Conservation (phyloP, 2,329 filamentous ascomycete species). For the Sporothrix pallida region DNA sequence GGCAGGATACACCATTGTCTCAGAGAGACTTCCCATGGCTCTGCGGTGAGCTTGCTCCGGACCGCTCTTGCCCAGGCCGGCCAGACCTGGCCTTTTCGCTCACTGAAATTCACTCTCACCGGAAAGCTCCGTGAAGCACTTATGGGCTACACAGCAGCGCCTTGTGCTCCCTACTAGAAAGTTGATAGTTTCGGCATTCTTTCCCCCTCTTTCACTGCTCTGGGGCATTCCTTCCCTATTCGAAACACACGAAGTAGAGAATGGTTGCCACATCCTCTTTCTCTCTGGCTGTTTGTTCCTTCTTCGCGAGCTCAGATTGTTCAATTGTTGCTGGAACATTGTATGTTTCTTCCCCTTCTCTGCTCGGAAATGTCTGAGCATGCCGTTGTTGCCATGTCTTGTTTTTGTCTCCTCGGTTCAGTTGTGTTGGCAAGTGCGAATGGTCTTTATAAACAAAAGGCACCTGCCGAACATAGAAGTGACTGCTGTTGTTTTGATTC, state of each 20-base stretch:
- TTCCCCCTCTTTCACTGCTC: background rate
- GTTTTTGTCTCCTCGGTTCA: background rate
- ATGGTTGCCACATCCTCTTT: slow-evolving; percentile 13
- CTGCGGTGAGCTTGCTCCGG: background rate
- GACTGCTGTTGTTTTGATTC: background rate
- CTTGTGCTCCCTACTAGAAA: too few species aligned
- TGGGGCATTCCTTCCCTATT: background rate
- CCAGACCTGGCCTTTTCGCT: background rate
- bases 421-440: background rate
- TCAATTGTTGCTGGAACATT: background rate
- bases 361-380: background rate
- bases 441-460: background rate
- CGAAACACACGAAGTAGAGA: background rate
- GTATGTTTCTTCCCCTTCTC: slow-evolving; percentile 7
- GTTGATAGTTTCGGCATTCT: background rate
- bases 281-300: background rate
- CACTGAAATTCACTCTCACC: too few species aligned
- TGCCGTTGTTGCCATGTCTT: background rate
- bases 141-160: too few species aligned
- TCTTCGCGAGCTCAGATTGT: background rate
- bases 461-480: background rate
- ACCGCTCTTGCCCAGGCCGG: background rate
- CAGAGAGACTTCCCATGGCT: background rate
- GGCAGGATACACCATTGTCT: background rate
- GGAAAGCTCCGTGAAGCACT: too few species aligned